Conservation (phyloP, 2,329 filamentous ascomycete species). For the Ophiocordyceps camponoti-rufipedis region DNA sequence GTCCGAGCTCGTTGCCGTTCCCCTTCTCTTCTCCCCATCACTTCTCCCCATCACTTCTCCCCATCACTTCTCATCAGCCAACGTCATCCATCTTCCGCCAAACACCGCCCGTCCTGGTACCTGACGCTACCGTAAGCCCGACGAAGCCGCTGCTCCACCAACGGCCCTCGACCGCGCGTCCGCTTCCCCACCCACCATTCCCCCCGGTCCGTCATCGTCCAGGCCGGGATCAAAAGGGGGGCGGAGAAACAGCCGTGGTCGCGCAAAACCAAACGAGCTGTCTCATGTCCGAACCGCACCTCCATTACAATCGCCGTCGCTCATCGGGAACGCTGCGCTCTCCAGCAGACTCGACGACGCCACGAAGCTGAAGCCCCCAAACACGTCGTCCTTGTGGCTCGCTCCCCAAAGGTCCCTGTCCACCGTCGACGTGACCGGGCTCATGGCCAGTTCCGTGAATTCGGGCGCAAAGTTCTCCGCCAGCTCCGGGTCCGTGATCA, state of each 20-base stretch:
- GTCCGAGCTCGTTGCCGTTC: too few species aligned
- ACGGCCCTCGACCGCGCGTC: too few species aligned
- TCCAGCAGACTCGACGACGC: conserved; percentile 39
- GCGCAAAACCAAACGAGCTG: not conserved
- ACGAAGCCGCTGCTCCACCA: too few species aligned
- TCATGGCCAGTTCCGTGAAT: conserved; percentile 74
- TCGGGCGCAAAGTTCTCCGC: conserved; percentile 94
- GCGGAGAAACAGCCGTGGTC: too few species aligned
- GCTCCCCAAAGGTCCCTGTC: conserved; percentile 21
- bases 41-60: too few species aligned
- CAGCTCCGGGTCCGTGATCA: conserved; percentile 88
- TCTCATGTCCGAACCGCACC: not conserved
- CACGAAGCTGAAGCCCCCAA: conserved; percentile 47
- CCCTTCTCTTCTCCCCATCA: too few species aligned
- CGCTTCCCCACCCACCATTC: too few species aligned
- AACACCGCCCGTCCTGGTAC: too few species aligned
- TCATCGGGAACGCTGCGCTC: conserved; percentile 20
- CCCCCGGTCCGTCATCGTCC: too few species aligned
- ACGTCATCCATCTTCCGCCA: too few species aligned
- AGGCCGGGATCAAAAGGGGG: not conserved
- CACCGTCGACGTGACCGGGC: conserved; percentile 40
- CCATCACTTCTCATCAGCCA: too few species aligned
- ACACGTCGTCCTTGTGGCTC: conserved; percentile 30
- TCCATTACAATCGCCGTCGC: conserved; percentile 1
- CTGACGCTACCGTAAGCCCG: too few species aligned